Base-by-base conservation (phyloP, 768 basidiomycete species). In the Boletus bicolor region DNA sequence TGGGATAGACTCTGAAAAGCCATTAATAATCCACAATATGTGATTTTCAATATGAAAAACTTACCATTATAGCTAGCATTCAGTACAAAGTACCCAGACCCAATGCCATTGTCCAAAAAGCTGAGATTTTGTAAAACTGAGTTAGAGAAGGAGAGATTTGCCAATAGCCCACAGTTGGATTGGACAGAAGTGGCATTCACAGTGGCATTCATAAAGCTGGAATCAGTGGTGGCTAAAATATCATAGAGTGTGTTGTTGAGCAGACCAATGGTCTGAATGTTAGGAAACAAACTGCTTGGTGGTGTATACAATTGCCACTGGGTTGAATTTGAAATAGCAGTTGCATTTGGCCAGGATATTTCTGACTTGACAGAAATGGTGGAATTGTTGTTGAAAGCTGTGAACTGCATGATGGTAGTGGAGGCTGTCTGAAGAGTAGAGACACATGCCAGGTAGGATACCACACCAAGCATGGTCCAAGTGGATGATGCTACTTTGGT, bases 321-420 rank as follows among this genome's bases (percentile, higher is more conserved):
- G 5, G 12, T 6, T 1, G 35, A 30, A 36, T 45, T 17, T 24
- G 26, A 5, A 32, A 61, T 0, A 28, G 28, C 21, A 24, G 21
- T 24, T 24, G 21, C 21, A 24, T 24, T 24, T 24, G 21, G 21
- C 21, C 21, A 24, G 21, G 21, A 24, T 24, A 56, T 10, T 30
- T 1, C 3, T 36, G 57, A 59, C 19, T 36, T 44, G 0, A 55
- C 19, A 11, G 51, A 1, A 1, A 43, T 38, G 10, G 2, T 36
- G 3, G 50, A 46, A 3, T 52, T 49, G 4, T 37, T 48, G 19
- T 65, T 55, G 41, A 62, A 58, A 2, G 56, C 39, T 37, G 44
- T 54, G 0, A 69, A 55, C 26, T 64, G 49, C 52, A 69, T 61
- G 28, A 69, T 53, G 2, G 68, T 45, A 0, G 68, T 51, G 2